Base-by-base conservation (phyloP, 495 filamentous ascomycete species). In the Aspergillus olivimuriae region DNA sequence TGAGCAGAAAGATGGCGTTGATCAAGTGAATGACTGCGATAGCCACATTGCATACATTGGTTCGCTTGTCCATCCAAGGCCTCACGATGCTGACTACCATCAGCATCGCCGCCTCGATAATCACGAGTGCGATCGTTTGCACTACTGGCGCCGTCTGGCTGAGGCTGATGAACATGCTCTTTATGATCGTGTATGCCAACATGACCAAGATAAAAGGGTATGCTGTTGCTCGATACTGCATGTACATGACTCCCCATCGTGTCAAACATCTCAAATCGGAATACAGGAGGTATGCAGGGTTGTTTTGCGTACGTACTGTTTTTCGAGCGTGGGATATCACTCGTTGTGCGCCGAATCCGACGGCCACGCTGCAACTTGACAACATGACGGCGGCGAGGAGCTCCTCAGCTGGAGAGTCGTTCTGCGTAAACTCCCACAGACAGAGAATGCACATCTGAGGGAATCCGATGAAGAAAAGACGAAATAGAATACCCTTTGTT, bases 1-100 rank as follows among this genome's bases (percentile, higher is more conserved):
- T 72, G 19, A 94, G 66, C 3, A 91, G 70, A 68, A 91, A 90
- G 62, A 94, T 78, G 46, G 81, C 76, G 60, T 94, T 94, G 57
- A 95, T 57, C 59, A 96, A 92, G 68, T 96, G 96, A 58, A 95
- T 70, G 22, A 76, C 81, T 43, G 78, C 81, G 55, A 98, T 95
- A 40, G 90, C 74, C 52, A 98, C 94, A 70, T 96, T 96, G 78
- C 90, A 92, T 32, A 81, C 78, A 60, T 98, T 96, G 48, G 89
- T 95, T 67, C 88, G 91, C 79, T 94, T 96, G 73, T 98, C 91
- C 92, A 96, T 95, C 81, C 87, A 98, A 4, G 92, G 92, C 24
- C 87, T 81, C 50, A 95, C 69, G 33, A 94, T 78, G 47, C 78
- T 83, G 22, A 89, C 81, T 23, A 60, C 76, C 51, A 96, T 81